Evolutionary conservation across 345 rosid genomes (phyloP).

Genomic region (Punica granatum): DNA sequence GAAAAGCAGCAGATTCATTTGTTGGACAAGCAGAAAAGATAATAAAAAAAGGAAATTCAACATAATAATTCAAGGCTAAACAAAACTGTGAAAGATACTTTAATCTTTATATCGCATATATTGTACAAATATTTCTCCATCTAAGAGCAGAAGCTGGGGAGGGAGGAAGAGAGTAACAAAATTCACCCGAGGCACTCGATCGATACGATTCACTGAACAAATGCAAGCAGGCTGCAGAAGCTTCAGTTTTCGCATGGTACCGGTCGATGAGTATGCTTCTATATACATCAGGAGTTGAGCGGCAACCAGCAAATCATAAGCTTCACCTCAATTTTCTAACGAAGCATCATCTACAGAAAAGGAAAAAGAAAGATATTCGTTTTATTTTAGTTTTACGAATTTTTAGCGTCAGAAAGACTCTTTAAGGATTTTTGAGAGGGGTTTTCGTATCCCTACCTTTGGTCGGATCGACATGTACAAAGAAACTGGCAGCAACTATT

Average conservation of each 20-base stretch:
- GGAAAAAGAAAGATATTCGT: not conserved
- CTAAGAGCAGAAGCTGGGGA: not conserved
- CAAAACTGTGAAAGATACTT: not conserved
- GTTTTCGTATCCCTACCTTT: not conserved
- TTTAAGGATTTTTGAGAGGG: not conserved
- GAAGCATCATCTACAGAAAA: not conserved
- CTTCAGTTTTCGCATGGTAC: not conserved
- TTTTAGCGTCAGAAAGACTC: not conserved
- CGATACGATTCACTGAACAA: not conserved
- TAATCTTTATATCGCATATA: too few species aligned
- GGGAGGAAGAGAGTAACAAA: not conserved
- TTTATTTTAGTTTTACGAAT: not conserved
- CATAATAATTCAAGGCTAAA: not conserved
- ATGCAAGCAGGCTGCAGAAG: not conserved
- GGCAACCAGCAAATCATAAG: not conserved
- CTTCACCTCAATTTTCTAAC: not conserved
- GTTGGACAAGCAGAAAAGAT: not conserved
- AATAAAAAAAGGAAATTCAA: not conserved
- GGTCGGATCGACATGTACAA: conserved; percentile 18
- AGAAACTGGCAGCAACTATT: conserved; percentile 21
- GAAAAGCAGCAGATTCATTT: not conserved
- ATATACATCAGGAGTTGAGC: not conserved
- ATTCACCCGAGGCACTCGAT: not conserved
- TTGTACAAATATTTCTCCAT: not conserved
- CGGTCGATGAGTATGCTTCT: not conserved